Conservation (phyloP, 495 filamentous ascomycete species). For the Pseudomonodictys pantanalensis region DNA sequence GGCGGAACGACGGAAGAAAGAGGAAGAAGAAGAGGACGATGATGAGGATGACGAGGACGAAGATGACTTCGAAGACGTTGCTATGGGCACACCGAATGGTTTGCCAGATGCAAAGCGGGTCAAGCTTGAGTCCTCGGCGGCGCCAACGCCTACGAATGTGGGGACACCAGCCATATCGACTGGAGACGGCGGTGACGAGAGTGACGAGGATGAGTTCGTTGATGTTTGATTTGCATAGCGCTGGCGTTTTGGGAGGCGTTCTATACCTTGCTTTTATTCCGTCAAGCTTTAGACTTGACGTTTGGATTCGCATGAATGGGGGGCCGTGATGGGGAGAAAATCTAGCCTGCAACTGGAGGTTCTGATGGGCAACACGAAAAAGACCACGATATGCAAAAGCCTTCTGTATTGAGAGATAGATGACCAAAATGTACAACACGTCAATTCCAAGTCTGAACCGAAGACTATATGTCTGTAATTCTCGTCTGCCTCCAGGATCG, state of each 20-base stretch:
- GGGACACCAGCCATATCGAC: conserved; percentile 7
- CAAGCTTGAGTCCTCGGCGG: conserved; percentile 29
- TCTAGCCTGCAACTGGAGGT: no score
- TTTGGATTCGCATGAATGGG: neutral
- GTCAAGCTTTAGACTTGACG: neutral
- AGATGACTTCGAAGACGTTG: conserved; percentile 37
- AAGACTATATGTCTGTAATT: no score
- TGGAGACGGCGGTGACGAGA: conserved; percentile 25
- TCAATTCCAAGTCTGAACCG: no score
- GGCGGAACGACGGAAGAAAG: conserved; percentile 39
- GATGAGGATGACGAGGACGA: conserved; percentile 41
- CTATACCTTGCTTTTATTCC: conserved; percentile 11
- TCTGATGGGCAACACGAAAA: no score
- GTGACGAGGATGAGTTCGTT: conserved; percentile 37
- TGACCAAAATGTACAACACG: no score
- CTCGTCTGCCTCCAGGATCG: no score
- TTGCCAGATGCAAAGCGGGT: conserved; percentile 30
- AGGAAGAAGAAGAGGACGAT: conserved; percentile 38
- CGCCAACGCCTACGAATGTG: conserved; percentile 12
- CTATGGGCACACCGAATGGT: neutral
- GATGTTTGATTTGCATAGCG: conserved; percentile 35
- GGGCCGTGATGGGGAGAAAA: neutral
- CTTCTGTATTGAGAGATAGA: no score
- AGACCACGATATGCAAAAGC: no score
- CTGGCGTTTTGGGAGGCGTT: conserved; percentile 25